Evolutionary conservation across 2,329 filamentous ascomycete genomes (phyloP).

Genomic region (Colletotrichum sp.): DNA sequence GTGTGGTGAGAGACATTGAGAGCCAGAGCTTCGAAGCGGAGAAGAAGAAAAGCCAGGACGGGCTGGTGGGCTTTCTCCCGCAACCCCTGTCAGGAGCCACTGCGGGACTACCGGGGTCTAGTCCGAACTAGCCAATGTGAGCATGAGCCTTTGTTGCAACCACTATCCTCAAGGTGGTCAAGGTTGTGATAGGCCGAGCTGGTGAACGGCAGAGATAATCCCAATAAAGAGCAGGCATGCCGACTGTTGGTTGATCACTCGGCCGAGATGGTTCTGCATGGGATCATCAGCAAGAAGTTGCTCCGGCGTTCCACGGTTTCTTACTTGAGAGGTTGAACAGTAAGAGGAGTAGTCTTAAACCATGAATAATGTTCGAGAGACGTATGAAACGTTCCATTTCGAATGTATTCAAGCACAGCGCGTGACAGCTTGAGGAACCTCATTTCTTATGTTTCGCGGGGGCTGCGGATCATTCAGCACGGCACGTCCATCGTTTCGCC

Average conservation of each 20-base stretch:
- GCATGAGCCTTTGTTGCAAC: neutral
- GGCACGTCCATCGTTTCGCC: neutral
- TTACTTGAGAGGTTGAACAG: neutral
- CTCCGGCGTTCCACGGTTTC: rapidly evolving
- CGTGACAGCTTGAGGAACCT: neutral
- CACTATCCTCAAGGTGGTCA: neutral
- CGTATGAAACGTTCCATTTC: neutral
- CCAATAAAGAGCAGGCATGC: rapidly evolving
- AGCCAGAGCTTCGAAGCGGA: neutral
- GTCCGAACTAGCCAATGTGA: neutral
- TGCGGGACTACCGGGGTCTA: neutral
- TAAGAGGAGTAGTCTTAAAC: neutral
- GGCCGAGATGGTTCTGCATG: neutral
- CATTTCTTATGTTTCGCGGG: neutral
- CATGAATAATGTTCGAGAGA: rapidly evolving
- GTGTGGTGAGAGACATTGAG: neutral
- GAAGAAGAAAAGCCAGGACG: neutral
- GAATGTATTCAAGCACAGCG: rapidly evolving
- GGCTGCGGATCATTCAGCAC: neutral
- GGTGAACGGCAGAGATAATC: neutral
- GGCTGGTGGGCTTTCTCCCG: neutral
- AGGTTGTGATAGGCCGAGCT: neutral
- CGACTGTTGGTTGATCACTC: neutral
- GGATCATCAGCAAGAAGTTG: rapidly evolving
- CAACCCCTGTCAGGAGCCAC: neutral